Percentiles rank a stretch among this genome's conserved stretches.
phyloP scores from a whole-genome alignment of 805 yeast genomes.

The Barnettozyma vustinii region DNA sequence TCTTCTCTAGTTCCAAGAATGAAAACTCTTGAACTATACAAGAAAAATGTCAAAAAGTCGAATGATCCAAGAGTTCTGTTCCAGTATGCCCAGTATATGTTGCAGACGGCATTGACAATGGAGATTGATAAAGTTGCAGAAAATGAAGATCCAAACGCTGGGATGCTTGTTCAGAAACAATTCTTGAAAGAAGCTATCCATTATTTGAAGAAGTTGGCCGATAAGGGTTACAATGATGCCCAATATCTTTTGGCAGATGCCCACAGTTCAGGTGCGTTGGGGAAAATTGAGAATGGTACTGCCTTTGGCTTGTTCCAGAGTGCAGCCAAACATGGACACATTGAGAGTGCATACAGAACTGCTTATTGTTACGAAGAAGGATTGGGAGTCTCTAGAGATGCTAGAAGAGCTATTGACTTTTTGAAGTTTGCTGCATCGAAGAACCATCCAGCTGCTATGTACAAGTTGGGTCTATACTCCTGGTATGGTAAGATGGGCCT shows the following conservation, averaged over 20 bases:
- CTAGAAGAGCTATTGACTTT: constrained; percentile 78
- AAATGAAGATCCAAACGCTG: constrained; percentile 25
- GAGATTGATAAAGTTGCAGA: constrained; percentile 22
- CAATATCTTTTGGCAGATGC: constrained; percentile 93
- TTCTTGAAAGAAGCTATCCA: constrained; percentile 72
- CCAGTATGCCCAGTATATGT: constrained; percentile 86
- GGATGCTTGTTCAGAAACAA: constrained; percentile 38
- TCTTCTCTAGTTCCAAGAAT: constrained; percentile 61
- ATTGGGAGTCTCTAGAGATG: constrained; percentile 83
- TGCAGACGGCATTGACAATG: constrained; percentile 74
- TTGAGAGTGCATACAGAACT: constrained; percentile 87
- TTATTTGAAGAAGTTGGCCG: constrained; percentile 65
- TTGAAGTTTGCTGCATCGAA: constrained; percentile 82
- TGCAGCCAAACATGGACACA: constrained; percentile 92
- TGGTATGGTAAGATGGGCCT: constrained; percentile 84
- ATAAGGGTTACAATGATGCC: constrained; percentile 81
- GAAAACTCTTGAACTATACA: constrained; percentile 81
- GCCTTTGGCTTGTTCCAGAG: constrained; percentile 73
- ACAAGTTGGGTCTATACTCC: constrained; percentile 81
- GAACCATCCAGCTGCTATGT: constrained; percentile 97
- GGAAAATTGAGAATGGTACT: constrained; percentile 71
- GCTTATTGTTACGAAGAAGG: constrained; percentile 93
- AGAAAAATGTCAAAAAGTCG: constrained; percentile 77
- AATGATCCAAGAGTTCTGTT: constrained; percentile 84
- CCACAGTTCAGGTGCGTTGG: constrained; percentile 76